Percentiles rank a stretch among this genome's conserved stretches.
phyloP scores from a whole-genome alignment of 345 rosid species.

The Rhizophora mangle region DNA sequence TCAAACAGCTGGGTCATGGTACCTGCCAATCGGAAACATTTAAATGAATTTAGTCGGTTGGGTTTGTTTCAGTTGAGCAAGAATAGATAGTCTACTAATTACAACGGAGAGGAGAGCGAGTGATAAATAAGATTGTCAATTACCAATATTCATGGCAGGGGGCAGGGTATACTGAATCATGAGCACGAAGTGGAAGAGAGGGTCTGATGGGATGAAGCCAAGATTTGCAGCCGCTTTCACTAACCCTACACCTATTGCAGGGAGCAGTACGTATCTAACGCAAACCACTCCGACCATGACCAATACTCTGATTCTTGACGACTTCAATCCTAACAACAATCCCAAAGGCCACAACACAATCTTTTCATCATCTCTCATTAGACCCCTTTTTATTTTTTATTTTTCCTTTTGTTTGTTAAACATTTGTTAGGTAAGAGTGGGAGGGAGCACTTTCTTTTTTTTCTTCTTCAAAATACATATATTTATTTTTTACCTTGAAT shows the following conservation, averaged over 20 bases:
- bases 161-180: conserved; percentile 87
- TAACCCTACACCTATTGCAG: conserved; percentile 60
- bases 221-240: conserved; percentile 64
- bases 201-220: conserved; percentile 75
- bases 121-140: conserved; percentile 5
- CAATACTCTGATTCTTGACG: conserved; percentile 53
- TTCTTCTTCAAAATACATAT: background rate
- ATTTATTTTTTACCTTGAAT: conserved; percentile 52
- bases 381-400: background rate
- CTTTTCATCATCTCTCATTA: background rate
- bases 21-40: conserved; percentile 34
- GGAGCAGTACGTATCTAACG: conserved; percentile 58
- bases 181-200: conserved; percentile 67
- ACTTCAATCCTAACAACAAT: conserved; percentile 48
- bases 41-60: too few relatives aligned
- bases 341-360: too few relatives aligned
- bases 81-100: background rate
- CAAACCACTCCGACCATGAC: conserved; percentile 56
- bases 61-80: background rate
- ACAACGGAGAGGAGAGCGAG: background rate
- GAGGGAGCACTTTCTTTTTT: background rate
- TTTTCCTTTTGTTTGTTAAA: background rate
- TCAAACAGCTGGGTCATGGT: conserved; percentile 84
- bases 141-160: conserved; percentile 95
- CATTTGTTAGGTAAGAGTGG: too few relatives aligned